Base-by-base conservation (phyloP, 2,329 filamentous ascomycete genomes). In the Cordyceps farinosa region DNA sequence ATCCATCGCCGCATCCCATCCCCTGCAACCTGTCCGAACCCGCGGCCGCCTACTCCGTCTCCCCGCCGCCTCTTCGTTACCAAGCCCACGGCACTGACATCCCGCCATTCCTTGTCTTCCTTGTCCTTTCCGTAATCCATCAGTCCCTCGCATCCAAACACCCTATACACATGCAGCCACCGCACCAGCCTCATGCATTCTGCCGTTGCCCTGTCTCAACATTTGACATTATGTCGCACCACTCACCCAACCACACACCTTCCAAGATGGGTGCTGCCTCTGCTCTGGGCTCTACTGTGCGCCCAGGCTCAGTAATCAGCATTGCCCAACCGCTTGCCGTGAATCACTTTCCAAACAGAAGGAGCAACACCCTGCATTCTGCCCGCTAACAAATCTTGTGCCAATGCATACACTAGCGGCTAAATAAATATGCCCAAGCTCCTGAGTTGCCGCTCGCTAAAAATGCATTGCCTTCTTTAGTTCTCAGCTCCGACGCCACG, bases 261-360 rank as follows among this genome's bases (percentile, higher is more conserved):
- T 32, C 9, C 30, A 47, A 5, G 22, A 22, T 22, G 22, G 22
- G 17, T 30, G 34, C 51, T n/a, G 3, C 13, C 34, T 29, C 13
- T 32, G 40, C 13, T 45, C 22, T n/a, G 45, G 56, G 34, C 56
- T 59, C 32, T 42, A 9, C 32, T 40, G 56, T 59, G 56, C 56
- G 56, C 56, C 56, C 9, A 36, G 56, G 36, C 56, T 50, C 56
- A 59, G 34, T 22, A 34, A 50, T 59, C 56, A 59, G 56, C 45
- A 59, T 59, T 42, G 22, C 22, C 22, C 30, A 27, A 17, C 36
- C 30, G 30, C 30, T n/a, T 30, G 42, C 29, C 54, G 17, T 57
- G 44, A 17, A 58, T 58, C 44, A 48, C 55, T 36, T 58, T 48
- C 22, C 44, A 47, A 48, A 58, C 55, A 38, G 32, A 42, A 47